Evolutionary conservation across 371 early-diverging fungal species (phyloP).

Genomic region (Zychaea mexicana): DNA sequence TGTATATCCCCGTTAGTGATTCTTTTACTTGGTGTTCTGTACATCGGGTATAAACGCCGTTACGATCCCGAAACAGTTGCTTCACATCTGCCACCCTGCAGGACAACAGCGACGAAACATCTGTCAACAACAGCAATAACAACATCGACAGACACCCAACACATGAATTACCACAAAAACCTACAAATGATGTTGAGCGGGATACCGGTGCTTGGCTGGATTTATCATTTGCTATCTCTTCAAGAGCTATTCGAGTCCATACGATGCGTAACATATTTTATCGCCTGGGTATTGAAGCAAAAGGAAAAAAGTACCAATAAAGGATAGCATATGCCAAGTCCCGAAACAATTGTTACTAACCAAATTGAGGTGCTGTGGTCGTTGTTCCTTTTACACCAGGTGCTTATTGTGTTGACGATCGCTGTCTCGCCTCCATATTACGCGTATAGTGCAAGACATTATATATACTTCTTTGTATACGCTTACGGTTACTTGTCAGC

Average conservation of each 20-base stretch:
- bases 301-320: no score
- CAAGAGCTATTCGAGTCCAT: neutral
- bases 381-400: no score
- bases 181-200: neutral
- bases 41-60: neutral
- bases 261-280: neutral
- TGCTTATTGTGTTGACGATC: neutral
- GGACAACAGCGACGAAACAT: neutral
- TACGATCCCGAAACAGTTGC: neutral
- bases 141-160: neutral
- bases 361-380: no score
- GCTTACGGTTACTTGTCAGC: neutral
- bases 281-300: conserved; percentile 9
- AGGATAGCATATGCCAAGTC: no score
- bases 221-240: neutral
- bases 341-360: no score
- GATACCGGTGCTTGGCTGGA: neutral
- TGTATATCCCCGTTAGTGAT: neutral
- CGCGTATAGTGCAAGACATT: conserved; percentile 7
- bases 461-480: conserved; percentile 10
- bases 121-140: neutral
- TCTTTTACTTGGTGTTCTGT: neutral
- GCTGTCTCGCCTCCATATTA: conserved; percentile 8
- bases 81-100: neutral
- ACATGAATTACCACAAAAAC: neutral